Base-by-base conservation (phyloP, 305 asterid species). In the Fraxinus albicans region DNA sequence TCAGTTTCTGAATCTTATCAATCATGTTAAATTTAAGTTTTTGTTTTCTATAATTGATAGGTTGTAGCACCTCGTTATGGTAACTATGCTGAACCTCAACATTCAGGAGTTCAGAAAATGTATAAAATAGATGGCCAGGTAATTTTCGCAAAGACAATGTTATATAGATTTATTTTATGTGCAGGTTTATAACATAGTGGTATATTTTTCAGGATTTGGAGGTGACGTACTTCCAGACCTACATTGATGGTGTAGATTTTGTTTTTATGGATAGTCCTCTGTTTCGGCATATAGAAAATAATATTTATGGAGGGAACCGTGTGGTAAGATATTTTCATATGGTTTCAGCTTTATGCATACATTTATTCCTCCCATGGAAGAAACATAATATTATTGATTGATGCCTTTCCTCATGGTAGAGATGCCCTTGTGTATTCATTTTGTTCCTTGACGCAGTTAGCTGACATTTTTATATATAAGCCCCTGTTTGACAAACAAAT, bases 191-290 rank as follows among this genome's bases (percentile, higher is more conserved):
- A 76, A 89, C 53, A 75, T 76, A 50, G 74, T 82, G 77, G 74
- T 36, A 70, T 73, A 36, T 83, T 83, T 86, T 87, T 90, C 93
- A 94, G 98, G 97, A 94, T 89, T 79, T 90, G 80, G 99, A 96
- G 90, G 98, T 94, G 78, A 88, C 76, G 79, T 96, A 88, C 90
- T 93, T 90, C 92, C 99, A 94, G 0, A 88, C 98, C 81, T 94
- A 85, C 89, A 90, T 93, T 80, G 99, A 96, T 87, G 98, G 98
- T 38, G 98, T 96, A 25, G 99, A 96, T 87, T 92, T 96, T 89
- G 98, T 96, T 82, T 96, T 96, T 86, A 83, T 96, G 40, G 99
- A 96, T 60, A 82, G 89, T 87, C 93, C 94, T 35, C 1, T 84
- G 75, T 90, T 94, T 85, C 91, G 91, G 77, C 90, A 92, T 84